Base-by-base conservation (phyloP, 176 grass and related monocot genomes). In the Carex kokanica region DNA sequence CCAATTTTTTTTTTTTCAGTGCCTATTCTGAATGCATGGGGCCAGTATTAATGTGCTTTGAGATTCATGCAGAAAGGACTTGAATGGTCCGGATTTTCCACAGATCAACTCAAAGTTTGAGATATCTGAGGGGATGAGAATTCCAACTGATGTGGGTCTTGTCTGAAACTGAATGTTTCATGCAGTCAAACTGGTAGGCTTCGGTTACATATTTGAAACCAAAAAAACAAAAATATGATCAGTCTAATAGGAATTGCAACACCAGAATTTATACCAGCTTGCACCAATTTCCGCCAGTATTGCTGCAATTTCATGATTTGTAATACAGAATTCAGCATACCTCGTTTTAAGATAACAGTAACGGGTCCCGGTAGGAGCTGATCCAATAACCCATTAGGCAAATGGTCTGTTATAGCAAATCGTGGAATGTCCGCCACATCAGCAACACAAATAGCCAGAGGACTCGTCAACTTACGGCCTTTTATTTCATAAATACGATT, bases 401-500 rank as follows among this genome's bases (percentile, higher is more conserved):
- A 87, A 71, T 91, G 92, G 81, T 98, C 88, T 58, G 91, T 83
- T 36, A 93, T 20, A 54, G 96, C 93, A 99, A 89, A 95, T 47
- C 83, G 82, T 56, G 92, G 86, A 85, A 95, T 91, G 81, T 93
- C 89, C 62, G 85, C 87, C 18, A 95, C 93, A 87, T 93, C 96
- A 83, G 88, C 93, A 88, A 93, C 93, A 88, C 88, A 99, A 73
- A 99, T 93, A 53, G 96, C 93, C 64, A 99, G 78, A 83, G 96
- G 96, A 41, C 84, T 90, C 45, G 91, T 93, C 64, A 93, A 88
- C 27, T 86, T 70, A 34, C 93, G 92, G 16, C 96, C 96, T 95
- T 99, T 99, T 72, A 95, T 99, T 68, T 95, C 89, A 81, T 95
- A 99, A 59, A 99, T 99, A 74, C 65, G 82, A 59, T 95, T 95